Evolutionary conservation across 2,329 filamentous ascomycete species (phyloP).

Genomic region (Coleophoma crateriformis): DNA sequence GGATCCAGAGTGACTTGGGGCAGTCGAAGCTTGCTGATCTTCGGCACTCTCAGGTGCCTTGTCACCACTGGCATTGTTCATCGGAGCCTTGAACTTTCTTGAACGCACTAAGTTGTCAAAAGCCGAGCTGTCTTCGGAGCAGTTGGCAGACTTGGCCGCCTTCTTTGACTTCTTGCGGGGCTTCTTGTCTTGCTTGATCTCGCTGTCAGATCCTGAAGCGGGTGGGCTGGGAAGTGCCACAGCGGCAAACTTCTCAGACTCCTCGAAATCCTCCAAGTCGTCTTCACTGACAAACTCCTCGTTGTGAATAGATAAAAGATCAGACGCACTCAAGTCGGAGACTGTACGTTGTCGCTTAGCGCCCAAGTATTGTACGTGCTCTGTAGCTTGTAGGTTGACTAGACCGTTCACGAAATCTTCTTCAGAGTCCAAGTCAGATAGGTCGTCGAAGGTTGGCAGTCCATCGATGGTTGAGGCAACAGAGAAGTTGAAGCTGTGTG

Average conservation of each 20-base stretch:
- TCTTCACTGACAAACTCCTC: slow-evolving; percentile 73
- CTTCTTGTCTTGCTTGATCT: slow-evolving; percentile 46
- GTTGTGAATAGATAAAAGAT: slow-evolving; percentile 63
- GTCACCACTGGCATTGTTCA: slow-evolving; percentile 23
- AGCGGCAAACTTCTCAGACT: slow-evolving; percentile 55
- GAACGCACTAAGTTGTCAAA: slow-evolving; percentile 28
- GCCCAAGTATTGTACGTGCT: slow-evolving; percentile 53
- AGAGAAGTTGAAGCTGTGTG: slow-evolving; percentile 47
- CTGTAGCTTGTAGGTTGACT: slow-evolving; percentile 58
- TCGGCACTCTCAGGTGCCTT: slow-evolving; percentile 22
- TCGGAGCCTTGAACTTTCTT: slow-evolving; percentile 27
- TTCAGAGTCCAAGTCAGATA: slow-evolving; percentile 86
- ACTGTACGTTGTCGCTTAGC: slow-evolving; percentile 63
- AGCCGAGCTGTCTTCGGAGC: slow-evolving; percentile 26
- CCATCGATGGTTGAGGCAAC: slow-evolving; percentile 41
- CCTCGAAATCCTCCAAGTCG: slow-evolving; percentile 71
- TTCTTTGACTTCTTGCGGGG: slow-evolving; percentile 51
- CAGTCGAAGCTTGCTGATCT: slow-evolving; percentile 19
- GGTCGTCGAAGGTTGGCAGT: slow-evolving; percentile 73
- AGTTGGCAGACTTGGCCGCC: slow-evolving; percentile 32
- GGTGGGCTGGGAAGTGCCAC: slow-evolving; percentile 59
- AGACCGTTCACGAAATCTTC: slow-evolving; percentile 77
- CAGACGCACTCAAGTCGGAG: slow-evolving; percentile 53
- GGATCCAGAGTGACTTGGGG: slow-evolving; percentile 35
- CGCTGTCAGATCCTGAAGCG: slow-evolving; percentile 42